A percentile compares a stretch with the other conserved stretches of the same genome.
Conservation (phyloP, 305 asterid genomes). For the Lippia alba region DNA sequence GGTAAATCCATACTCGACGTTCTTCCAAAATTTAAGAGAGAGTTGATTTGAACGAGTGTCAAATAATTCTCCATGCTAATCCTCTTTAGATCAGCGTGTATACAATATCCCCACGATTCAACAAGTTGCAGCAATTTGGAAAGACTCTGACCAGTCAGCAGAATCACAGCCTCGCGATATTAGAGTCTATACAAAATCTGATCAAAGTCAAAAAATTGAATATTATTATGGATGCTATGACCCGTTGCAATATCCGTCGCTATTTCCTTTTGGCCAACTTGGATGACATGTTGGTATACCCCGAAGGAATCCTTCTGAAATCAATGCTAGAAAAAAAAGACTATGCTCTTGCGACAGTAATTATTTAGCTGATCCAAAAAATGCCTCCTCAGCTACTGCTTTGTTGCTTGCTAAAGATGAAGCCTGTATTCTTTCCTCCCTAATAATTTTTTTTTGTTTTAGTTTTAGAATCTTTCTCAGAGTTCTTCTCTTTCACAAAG, state of each 20-base stretch:
- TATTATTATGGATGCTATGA: constrained; percentile 25
- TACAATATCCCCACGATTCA: neutral
- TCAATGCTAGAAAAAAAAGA: neutral
- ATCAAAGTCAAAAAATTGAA: neutral
- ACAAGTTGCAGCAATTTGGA: constrained; percentile 6
- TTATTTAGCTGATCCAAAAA: neutral
- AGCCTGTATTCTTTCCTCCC: neutral
- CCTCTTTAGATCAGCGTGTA: neutral
- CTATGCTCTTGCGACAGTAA: neutral
- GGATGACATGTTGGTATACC: constrained; percentile 13
- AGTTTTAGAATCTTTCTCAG: too few relatives aligned
- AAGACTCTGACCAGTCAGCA: neutral
- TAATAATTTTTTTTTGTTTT: neutral
- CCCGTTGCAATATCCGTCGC: neutral
- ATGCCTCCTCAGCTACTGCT: neutral
- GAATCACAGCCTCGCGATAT: neutral
- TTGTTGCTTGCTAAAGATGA: neutral
- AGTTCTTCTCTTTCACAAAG: too few relatives aligned
- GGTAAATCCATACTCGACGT: neutral
- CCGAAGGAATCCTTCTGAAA: too few relatives aligned
- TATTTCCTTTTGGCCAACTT: neutral
- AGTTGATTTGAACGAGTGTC: neutral
- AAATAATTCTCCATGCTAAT: neutral
- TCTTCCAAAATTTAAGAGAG: neutral
- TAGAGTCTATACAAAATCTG: neutral